Percentiles rank a stretch among this genome's conserved stretches.
Conservation (phyloP, 306 rosid genomes). For the Rosa chinensis region DNA sequence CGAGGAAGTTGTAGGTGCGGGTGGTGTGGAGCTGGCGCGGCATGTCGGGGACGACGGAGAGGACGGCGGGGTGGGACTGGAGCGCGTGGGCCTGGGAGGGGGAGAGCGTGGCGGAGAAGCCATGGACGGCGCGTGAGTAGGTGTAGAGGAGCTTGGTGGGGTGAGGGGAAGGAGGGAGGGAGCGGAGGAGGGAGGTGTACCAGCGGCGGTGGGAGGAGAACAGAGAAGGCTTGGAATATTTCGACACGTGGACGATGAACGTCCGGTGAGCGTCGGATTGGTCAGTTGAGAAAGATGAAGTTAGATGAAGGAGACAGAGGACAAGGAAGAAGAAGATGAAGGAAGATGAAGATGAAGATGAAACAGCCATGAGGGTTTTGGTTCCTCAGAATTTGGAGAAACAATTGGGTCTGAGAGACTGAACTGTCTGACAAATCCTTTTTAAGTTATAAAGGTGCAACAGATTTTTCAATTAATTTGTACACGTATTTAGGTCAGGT, state of each 20-base stretch:
- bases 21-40: conserved; percentile 80
- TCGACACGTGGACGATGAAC: conserved; percentile 73
- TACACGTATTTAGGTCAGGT: not conserved
- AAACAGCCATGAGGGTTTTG: conserved; percentile 11
- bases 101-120: conserved; percentile 69
- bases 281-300: conserved; percentile 12
- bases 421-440: not conserved
- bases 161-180: conserved; percentile 67
- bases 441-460: not conserved
- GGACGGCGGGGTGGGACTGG: conserved; percentile 31
- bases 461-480: not conserved
- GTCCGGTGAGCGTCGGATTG: conserved; percentile 45
- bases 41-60: conserved; percentile 66
- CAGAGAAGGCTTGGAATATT: conserved; percentile 46
- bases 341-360: not conserved
- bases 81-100: conserved; percentile 49
- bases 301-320: conserved; percentile 14
- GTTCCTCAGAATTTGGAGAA: conserved; percentile 5
- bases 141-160: conserved; percentile 61
- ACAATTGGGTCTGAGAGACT: not conserved
- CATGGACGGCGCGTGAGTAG: conserved; percentile 52
- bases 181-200: conserved; percentile 62
- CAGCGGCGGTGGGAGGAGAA: conserved; percentile 60
- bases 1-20: conserved; percentile 59
- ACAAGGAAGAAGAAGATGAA: conserved; percentile 15